phyloP scores from a whole-genome alignment of 23 red algal species.

The Pyropia yezoensis region DNA sequence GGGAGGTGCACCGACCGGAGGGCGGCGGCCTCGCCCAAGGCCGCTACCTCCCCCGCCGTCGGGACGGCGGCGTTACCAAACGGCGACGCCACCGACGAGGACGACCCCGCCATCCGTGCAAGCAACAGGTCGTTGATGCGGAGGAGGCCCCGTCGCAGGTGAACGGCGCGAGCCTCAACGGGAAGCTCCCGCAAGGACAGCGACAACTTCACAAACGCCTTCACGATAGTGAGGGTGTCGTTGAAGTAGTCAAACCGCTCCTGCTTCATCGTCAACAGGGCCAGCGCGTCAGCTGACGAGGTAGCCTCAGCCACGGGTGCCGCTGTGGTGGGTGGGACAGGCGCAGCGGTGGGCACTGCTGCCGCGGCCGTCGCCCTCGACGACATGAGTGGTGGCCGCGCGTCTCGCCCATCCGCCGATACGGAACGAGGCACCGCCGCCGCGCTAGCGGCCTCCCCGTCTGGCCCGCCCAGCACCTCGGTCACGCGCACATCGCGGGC shows the following conservation, averaged over 20 bases:
- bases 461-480: too few species aligned
- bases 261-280: conserved; percentile 86
- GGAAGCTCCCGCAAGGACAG: conserved; percentile 42
- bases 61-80: conserved; percentile 5
- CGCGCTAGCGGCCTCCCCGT: too few species aligned
- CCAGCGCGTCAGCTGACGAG: conserved; percentile 20
- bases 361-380: too few species aligned
- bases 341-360: background rate
- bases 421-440: too few species aligned
- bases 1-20: conserved; percentile 72
- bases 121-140: conserved; percentile 60
- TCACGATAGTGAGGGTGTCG: conserved; percentile 70
- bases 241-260: conserved; percentile 99
- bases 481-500: too few species aligned
- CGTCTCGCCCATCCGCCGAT: too few species aligned
- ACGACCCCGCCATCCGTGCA: conserved; percentile 60
- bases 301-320: background rate
- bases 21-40: conserved; percentile 35
- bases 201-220: conserved; percentile 74
- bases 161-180: conserved; percentile 27
- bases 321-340: too few species aligned
- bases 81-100: conserved; percentile 5
- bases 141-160: conserved; percentile 32
- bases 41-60: conserved; percentile 39
- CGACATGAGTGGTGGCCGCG: background rate